phyloP scores from a whole-genome alignment of 495 filamentous ascomycete species.

The Choiromyces venosus region DNA sequence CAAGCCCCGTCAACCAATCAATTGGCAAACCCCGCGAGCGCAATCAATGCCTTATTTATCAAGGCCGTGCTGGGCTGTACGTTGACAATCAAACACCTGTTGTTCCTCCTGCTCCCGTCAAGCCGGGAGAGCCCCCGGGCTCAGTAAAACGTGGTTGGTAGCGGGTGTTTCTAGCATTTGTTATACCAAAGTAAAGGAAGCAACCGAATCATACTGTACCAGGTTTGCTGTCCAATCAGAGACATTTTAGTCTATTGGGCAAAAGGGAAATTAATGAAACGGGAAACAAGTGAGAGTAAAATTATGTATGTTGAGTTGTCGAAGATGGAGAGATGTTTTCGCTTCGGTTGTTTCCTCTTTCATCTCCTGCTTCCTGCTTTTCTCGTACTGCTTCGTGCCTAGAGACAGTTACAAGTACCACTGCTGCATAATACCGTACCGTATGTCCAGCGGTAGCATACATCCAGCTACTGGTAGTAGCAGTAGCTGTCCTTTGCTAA shows the following conservation, averaged over 20 bases:
- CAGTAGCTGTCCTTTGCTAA: neutral
- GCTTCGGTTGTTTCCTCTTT: neutral
- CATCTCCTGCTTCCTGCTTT: neutral
- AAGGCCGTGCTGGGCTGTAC: neutral
- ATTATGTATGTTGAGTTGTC: neutral
- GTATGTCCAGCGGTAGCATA: neutral
- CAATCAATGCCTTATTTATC: neutral
- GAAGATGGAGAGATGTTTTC: neutral
- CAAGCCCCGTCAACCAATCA: neutral
- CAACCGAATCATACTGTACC: neutral
- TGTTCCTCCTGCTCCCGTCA: neutral
- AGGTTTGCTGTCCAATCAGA: neutral
- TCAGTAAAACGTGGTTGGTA: neutral
- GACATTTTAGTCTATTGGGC: neutral
- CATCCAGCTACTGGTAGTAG: neutral
- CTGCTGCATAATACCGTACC: neutral
- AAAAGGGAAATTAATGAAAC: neutral
- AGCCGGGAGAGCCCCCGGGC: neutral
- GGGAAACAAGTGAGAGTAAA: neutral
- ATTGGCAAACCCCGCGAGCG: neutral
- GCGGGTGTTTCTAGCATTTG: neutral
- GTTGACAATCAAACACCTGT: neutral
- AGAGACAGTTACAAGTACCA: neutral
- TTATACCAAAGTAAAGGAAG: neutral
- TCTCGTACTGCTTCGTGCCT: neutral